Percentiles rank a stretch among this genome's conserved stretches.
These are phyloP conservation scores for Sanguinoderma infundibulare DNA, from an alignment of 1,284 basidiomycete species.

Conservation along the genomic window DNA sequence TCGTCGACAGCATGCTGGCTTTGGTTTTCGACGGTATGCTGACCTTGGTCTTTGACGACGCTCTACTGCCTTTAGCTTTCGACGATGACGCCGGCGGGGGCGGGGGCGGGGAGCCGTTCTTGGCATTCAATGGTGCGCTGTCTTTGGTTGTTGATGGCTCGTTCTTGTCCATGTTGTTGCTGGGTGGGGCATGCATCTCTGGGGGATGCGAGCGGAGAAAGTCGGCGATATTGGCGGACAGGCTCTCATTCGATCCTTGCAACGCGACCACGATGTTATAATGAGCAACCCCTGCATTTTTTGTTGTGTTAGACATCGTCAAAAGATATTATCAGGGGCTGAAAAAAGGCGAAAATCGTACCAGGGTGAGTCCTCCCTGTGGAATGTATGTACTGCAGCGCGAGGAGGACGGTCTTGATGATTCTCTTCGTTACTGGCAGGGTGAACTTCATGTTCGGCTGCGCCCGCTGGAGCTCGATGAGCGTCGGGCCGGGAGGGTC, in stretches of 20 bases:
- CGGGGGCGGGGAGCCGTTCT: too few species aligned
- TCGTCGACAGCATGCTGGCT: too few species aligned
- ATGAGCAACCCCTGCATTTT: background rate
- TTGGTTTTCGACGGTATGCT: too few species aligned
- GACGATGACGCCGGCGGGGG: too few species aligned
- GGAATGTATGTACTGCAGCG: conserved; percentile 23
- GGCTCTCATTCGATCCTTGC: background rate
- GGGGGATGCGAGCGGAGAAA: background rate
- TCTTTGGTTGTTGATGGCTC: too few species aligned
- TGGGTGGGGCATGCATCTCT: background rate
- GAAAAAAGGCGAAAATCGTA: background rate
- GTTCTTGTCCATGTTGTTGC: too few species aligned
- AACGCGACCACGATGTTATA: background rate
- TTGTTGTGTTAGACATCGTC: too few species aligned
- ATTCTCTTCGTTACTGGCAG: conserved; percentile 7
- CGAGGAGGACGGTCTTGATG: conserved; percentile 13
- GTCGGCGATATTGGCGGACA: background rate
- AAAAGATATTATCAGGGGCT: too few species aligned
- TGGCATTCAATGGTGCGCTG: too few species aligned
- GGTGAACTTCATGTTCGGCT: background rate
- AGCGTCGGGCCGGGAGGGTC: conserved; percentile 3
- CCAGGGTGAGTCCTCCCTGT: background rate
- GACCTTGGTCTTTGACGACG: too few species aligned
- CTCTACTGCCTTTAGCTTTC: too few species aligned
- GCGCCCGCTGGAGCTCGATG: conserved; percentile 2